phyloP scores from a whole-genome alignment of 1,139 yeast genomes.

The Debaryomycetaceae sp. region DNA sequence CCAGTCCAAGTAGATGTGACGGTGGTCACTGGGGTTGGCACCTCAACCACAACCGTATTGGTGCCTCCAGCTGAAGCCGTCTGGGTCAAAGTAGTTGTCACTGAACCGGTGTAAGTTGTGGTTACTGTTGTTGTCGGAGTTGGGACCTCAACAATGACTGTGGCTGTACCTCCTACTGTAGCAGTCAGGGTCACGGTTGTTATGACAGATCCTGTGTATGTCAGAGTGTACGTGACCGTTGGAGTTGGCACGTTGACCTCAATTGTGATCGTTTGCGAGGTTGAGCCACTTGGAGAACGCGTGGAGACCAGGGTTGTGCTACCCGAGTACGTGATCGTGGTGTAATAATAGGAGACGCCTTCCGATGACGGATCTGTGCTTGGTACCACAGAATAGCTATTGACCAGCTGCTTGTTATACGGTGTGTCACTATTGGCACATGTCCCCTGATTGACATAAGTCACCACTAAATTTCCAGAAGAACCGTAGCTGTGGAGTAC shows the following conservation, averaged over 20 bases:
- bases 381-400: neutral
- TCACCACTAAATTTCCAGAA: neutral
- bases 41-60: slow-evolving; percentile 16
- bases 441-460: neutral
- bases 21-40: slow-evolving; percentile 12
- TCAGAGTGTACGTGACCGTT: slow-evolving; percentile 15
- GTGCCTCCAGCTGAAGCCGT: slow-evolving; percentile 13
- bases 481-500: slow-evolving; percentile 4
- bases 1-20: slow-evolving; percentile 9
- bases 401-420: neutral
- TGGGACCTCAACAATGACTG: slow-evolving; percentile 10
- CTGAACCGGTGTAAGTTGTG: slow-evolving; percentile 5
- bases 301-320: slow-evolving; percentile 10
- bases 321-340: slow-evolving; percentile 7
- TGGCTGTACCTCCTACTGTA: slow-evolving; percentile 10
- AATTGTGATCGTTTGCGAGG: slow-evolving; percentile 15
- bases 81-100: slow-evolving; percentile 6
- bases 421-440: neutral
- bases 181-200: slow-evolving; percentile 10
- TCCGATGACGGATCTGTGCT: neutral
- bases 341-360: neutral
- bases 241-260: slow-evolving; percentile 14
- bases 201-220: slow-evolving; percentile 14
- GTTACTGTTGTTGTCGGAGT: slow-evolving; percentile 6
- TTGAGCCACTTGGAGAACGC: slow-evolving; percentile 10